phyloP scores from a whole-genome alignment of 108 stramenopile species.

The Conticribra guillardii region DNA sequence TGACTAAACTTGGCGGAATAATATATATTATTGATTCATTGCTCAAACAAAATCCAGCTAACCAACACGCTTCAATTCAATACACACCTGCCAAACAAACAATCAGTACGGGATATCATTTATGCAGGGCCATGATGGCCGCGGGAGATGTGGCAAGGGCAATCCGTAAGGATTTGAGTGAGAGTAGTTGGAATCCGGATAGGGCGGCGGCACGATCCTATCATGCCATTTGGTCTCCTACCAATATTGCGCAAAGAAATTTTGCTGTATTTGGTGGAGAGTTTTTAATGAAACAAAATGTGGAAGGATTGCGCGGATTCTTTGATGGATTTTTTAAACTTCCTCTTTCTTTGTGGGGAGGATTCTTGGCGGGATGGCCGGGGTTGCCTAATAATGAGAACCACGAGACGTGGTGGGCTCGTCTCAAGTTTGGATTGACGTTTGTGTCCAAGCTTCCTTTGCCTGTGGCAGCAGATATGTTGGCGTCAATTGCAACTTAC shows the following conservation, averaged over 20 bases:
- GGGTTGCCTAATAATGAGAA: conserved; percentile 91
- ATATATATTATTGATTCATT: no score
- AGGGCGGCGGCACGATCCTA: conserved; percentile 85
- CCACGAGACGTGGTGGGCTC: conserved; percentile 87
- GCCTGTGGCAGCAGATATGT: conserved; percentile 74
- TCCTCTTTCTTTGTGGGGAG: conserved; percentile 86
- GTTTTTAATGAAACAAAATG: conserved; percentile 94
- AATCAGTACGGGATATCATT: conserved; percentile 94
- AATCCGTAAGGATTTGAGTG: conserved; percentile 55
- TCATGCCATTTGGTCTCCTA: conserved; percentile 90
- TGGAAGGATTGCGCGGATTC: conserved; percentile 92
- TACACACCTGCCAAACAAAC: no score
- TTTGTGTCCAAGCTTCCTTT: conserved; percentile 82
- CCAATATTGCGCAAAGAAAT: conserved; percentile 86
- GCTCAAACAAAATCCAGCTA: no score
- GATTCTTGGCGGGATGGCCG: conserved; percentile 96
- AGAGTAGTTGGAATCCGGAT: conserved; percentile 60
- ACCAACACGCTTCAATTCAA: no score
- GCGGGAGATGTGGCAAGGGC: conserved; percentile 76
- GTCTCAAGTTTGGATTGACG: conserved; percentile 87
- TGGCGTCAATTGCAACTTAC: conserved; percentile 62
- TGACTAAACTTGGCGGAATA: no score
- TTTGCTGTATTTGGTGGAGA: conserved; percentile 97
- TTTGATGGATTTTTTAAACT: conserved; percentile 95
- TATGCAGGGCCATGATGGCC: conserved; percentile 80